Percentiles rank a stretch among this genome's conserved stretches.
These are phyloP conservation scores for Magnusiomyces paraingens DNA, from an alignment of 1,139 yeast species.

Conservation along the genomic window DNA sequence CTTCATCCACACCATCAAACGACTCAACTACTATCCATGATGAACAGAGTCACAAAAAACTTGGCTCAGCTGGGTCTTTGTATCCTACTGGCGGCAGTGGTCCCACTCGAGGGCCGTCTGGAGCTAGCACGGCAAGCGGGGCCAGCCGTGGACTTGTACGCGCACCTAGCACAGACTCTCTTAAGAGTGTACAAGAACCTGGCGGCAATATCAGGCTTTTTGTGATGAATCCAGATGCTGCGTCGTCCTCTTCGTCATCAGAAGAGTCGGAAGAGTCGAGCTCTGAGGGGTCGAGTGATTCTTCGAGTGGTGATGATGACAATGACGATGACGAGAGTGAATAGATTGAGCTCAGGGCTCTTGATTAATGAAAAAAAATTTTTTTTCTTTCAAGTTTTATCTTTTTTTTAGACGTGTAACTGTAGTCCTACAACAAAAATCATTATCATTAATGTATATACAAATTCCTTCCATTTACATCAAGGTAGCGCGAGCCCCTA, in stretches of 20 bases:
- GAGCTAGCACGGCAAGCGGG: background rate
- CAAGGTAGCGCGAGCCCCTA: conserved; percentile 78
- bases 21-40: background rate
- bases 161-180: conserved; percentile 19
- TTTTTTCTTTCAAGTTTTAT: too few relatives aligned
- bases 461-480: conserved; percentile 41
- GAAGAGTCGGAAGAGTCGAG: too few relatives aligned
- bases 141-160: conserved; percentile 13
- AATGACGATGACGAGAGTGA: too few relatives aligned
- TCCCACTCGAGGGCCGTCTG: background rate
- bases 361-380: too few relatives aligned
- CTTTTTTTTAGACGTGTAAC: too few relatives aligned
- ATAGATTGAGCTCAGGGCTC: too few relatives aligned
- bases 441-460: too few relatives aligned
- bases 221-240: conserved; percentile 63
- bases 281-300: too few relatives aligned
- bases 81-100: background rate
- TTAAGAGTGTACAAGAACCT: conserved; percentile 37
- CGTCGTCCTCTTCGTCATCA: too few relatives aligned
- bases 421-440: too few relatives aligned
- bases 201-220: conserved; percentile 43
- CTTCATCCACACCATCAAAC: background rate
- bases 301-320: too few relatives aligned
- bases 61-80: conserved; percentile 3
- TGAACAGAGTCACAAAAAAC: background rate